These are phyloP conservation scores for Vanrija sp. DNA, from an alignment of 1,284 basidiomycete species.

Conservation along the genomic window DNA sequence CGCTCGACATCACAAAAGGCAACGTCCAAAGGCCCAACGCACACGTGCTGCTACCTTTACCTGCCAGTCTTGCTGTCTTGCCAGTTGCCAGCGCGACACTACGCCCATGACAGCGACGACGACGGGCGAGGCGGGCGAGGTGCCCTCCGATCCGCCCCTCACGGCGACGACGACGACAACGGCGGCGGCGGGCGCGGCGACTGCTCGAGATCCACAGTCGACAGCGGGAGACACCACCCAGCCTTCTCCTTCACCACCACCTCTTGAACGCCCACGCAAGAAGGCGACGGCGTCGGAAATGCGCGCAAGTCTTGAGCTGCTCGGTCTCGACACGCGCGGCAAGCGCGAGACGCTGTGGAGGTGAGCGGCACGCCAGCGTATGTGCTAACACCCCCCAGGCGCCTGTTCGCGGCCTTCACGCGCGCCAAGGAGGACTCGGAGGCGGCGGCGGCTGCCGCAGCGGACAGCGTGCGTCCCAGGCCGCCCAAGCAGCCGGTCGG, in stretches of 20 bases:
- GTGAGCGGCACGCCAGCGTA: slow-evolving; percentile 23
- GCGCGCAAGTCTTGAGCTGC: slow-evolving; percentile 22
- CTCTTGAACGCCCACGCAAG: slow-evolving; percentile 27
- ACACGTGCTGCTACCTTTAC: too few relatives aligned
- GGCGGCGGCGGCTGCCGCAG: not conserved
- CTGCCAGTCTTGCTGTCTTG: not conserved
- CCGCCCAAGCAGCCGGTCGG: slow-evolving; percentile 34
- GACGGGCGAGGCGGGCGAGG: too few relatives aligned
- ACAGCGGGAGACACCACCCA: too few relatives aligned
- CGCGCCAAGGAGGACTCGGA: slow-evolving; percentile 11
- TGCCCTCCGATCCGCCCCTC: too few relatives aligned
- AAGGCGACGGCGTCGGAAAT: slow-evolving; percentile 38
- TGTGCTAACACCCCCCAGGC: slow-evolving; percentile 15
- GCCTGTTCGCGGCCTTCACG: slow-evolving; percentile 13
- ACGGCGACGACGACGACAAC: too few relatives aligned
- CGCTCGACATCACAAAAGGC: not conserved
- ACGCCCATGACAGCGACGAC: not conserved
- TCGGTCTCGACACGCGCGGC: slow-evolving; percentile 41
- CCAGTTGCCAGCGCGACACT: not conserved
- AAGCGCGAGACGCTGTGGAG: slow-evolving; percentile 47
- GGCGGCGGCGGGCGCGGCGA: too few relatives aligned
- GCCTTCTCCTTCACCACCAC: too few relatives aligned
- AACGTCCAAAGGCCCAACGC: not conserved
- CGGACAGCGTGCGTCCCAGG: not conserved
- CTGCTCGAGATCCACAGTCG: too few relatives aligned